Percentiles rank a stretch among this genome's conserved stretches.
phyloP scores from a whole-genome alignment of 116 monocot genomes.

The Papilionanthe hybrid region DNA sequence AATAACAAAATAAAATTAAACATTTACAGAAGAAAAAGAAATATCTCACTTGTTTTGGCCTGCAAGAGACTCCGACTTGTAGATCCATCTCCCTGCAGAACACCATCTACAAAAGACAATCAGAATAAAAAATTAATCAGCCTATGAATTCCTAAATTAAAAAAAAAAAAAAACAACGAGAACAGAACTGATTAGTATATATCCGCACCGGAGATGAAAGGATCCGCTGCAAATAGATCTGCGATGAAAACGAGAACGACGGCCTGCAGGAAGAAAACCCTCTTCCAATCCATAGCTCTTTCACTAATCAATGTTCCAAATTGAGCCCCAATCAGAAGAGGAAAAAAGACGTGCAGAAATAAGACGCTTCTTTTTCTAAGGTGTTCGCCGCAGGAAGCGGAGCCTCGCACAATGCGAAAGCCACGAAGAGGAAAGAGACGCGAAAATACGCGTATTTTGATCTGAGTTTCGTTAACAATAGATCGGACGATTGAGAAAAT shows the following conservation, averaged over 20 bases:
- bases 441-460: no score
- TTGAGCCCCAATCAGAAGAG: background rate
- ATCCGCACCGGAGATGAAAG: conserved; percentile 14
- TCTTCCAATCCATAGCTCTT: background rate
- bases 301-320: background rate
- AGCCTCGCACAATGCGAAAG: no score
- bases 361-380: background rate
- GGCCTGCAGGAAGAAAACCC: background rate
- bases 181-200: background rate
- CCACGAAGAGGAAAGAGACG: no score
- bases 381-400: no score
- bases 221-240: background rate
- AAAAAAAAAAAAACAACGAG: background rate
- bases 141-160: background rate
- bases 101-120: background rate
- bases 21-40: background rate
- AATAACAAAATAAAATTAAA: background rate
- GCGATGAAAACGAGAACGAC: background rate
- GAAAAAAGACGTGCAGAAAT: background rate
- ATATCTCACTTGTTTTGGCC: conserved; percentile 7
- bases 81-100: background rate
- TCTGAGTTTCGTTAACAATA: no score
- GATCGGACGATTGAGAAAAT: no score
- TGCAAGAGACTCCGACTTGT: conserved; percentile 12
- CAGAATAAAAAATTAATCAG: background rate